Conservation (phyloP, 1,284 basidiomycete genomes). For the Rhodotorula glutinis region DNA sequence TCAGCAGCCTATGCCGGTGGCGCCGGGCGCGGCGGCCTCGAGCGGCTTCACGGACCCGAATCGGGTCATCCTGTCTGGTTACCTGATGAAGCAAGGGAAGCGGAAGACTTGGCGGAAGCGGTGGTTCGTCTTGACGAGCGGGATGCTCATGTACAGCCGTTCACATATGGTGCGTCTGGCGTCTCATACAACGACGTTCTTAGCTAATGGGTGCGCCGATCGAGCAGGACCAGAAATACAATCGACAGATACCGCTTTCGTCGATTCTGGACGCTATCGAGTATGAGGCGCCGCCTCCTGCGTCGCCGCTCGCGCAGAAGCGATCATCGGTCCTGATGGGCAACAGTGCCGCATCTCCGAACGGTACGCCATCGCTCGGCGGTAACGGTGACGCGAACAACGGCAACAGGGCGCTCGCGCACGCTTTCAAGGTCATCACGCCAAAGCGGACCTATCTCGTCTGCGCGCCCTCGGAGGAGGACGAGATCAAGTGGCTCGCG, state of each 20-base stretch:
- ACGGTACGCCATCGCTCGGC: background rate
- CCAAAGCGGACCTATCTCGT: conserved; percentile 84
- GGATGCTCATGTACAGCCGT: conserved; percentile 47
- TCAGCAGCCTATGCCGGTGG: background rate
- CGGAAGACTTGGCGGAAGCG: conserved; percentile 90
- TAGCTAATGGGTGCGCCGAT: too few relatives aligned
- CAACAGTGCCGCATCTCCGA: background rate
- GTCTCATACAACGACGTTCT: background rate
- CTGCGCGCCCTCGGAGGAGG: conserved; percentile 93
- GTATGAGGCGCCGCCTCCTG: conserved; percentile 52
- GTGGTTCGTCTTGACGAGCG: conserved; percentile 50
- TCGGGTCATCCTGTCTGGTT: conserved; percentile 78
- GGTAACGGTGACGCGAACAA: background rate
- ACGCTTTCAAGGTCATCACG: conserved; percentile 94
- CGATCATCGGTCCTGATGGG: background rate
- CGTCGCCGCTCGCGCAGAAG: background rate
- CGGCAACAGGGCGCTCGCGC: conserved; percentile 37
- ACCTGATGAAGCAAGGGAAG: conserved; percentile 96
- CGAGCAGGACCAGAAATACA: conserved; percentile 74
- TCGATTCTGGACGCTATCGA: conserved; percentile 92
- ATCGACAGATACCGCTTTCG: conserved; percentile 77
- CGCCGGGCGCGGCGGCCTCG: background rate
- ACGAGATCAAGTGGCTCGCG: conserved; percentile 97
- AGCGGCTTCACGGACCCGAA: conserved; percentile 27
- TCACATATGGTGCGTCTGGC: conserved; percentile 49